These are phyloP conservation scores for Vanderwaltozyma verrucispora DNA, from an alignment of 805 yeast species.

Conservation along the genomic window DNA sequence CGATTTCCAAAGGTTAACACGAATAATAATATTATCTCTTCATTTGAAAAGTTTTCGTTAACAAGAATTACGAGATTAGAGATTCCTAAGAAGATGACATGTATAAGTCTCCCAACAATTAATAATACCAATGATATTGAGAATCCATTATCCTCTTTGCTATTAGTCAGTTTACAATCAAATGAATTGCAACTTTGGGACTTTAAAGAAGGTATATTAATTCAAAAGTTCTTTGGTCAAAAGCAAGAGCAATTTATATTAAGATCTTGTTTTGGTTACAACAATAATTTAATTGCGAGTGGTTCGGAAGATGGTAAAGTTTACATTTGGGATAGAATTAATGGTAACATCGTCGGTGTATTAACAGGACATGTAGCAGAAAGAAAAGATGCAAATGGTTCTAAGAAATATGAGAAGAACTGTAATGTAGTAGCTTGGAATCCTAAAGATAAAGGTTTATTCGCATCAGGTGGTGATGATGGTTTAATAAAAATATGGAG, in stretches of 20 bases:
- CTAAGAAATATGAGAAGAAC: constrained; percentile 20
- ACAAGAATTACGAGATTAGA: constrained; percentile 36
- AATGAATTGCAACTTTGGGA: constrained; percentile 82
- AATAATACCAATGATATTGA: neutral
- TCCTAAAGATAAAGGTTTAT: constrained; percentile 35
- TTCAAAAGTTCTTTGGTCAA: constrained; percentile 61
- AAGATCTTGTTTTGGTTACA: constrained; percentile 64
- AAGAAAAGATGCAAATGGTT: neutral
- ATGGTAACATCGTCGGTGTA: constrained; percentile 50
- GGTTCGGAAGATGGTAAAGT: constrained; percentile 78
- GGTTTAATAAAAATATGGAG: constrained; percentile 60
- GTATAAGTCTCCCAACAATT: constrained; percentile 43
- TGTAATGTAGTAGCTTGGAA: constrained; percentile 81
- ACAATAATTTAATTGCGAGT: constrained; percentile 60
- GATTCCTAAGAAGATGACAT: constrained; percentile 51
- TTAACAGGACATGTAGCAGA: constrained; percentile 21
- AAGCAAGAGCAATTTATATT: constrained; percentile 60
- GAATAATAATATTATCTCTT: neutral
- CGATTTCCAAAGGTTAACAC: constrained; percentile 11
- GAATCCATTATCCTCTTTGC: constrained; percentile 20
- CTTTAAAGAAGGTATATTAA: constrained; percentile 43
- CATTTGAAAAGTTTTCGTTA: constrained; percentile 12
- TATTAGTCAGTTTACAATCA: constrained; percentile 56
- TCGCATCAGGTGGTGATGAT: constrained; percentile 87
- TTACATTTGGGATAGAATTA: constrained; percentile 67